Evolutionary conservation across 108 stramenopile species (phyloP).

Genomic region (Skeletonema marinoi): DNA sequence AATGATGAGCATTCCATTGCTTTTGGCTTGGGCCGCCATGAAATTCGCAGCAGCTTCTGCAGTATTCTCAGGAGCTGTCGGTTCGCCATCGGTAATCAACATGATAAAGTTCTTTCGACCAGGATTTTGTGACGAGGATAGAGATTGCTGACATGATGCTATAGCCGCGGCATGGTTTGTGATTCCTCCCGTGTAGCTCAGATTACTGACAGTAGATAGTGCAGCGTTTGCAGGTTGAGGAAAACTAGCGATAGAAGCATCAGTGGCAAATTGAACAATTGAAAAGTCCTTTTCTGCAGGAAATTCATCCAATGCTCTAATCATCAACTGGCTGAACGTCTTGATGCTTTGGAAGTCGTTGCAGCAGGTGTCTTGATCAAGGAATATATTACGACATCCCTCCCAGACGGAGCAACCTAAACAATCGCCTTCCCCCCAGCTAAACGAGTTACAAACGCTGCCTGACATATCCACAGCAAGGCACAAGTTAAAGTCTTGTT

Average conservation of each 20-base stretch:
- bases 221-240: constrained; percentile 8
- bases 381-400: neutral
- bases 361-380: constrained; percentile 23
- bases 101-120: constrained; percentile 31
- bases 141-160: constrained; percentile 22
- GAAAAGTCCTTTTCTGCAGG: constrained; percentile 22
- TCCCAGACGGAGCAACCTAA: neutral
- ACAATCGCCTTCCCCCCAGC: constrained; percentile 21
- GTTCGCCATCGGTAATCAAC: constrained; percentile 36
- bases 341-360: constrained; percentile 24
- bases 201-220: constrained; percentile 13
- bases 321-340: constrained; percentile 25
- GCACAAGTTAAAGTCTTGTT: constrained; percentile 39
- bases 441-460: constrained; percentile 19
- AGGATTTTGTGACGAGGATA: constrained; percentile 2
- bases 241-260: constrained; percentile 16
- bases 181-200: constrained; percentile 21
- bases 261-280: constrained; percentile 31
- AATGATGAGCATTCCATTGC: constrained; percentile 25
- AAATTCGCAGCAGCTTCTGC: constrained; percentile 14
- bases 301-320: constrained; percentile 16
- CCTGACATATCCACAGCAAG: constrained; percentile 46
- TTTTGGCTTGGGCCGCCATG: constrained; percentile 23
- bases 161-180: constrained; percentile 46
- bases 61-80: constrained; percentile 26